phyloP scores from a whole-genome alignment of 2,329 filamentous ascomycete species.

The Hansfordia pulvinata region DNA sequence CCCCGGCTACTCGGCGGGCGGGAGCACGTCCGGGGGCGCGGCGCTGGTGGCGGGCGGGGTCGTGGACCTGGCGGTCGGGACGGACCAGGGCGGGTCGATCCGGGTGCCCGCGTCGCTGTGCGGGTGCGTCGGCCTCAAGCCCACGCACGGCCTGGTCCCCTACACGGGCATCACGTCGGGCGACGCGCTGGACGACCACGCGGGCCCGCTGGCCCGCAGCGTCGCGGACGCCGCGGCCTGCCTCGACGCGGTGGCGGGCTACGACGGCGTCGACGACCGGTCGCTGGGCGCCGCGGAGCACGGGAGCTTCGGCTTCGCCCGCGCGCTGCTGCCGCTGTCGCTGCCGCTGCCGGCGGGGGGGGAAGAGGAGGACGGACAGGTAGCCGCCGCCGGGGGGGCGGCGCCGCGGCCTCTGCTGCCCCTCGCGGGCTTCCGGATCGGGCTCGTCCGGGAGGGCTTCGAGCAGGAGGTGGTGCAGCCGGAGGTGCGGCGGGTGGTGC shows the following conservation, averaged over 20 bases:
- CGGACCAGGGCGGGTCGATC: constrained; percentile 33
- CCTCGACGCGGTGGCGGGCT: constrained; percentile 30
- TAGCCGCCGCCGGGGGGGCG: too few relatives aligned
- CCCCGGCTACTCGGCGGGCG: constrained; percentile 31
- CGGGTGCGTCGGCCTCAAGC: constrained; percentile 32
- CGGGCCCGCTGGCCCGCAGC: constrained; percentile 26
- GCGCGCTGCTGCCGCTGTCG: constrained; percentile 6
- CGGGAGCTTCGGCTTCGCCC: constrained; percentile 13
- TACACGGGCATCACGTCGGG: constrained; percentile 34
- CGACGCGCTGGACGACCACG: constrained; percentile 36
- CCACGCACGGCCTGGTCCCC: constrained; percentile 35
- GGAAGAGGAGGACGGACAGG: not conserved
- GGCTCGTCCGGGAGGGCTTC: constrained; percentile 30
- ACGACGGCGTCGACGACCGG: constrained; percentile 32
- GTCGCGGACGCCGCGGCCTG: constrained; percentile 25
- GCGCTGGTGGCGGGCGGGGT: constrained; percentile 28
- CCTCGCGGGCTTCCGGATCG: constrained; percentile 22
- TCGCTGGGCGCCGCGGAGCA: constrained; percentile 18
- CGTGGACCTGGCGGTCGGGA: constrained; percentile 29
- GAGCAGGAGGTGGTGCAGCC: constrained; percentile 21
- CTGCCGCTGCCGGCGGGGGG: too few relatives aligned
- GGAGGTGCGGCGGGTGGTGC: constrained; percentile 24
- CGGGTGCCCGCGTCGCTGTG: constrained; percentile 26
- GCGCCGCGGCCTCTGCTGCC: too few relatives aligned
- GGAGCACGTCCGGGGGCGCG: constrained; percentile 32